Percentiles rank a stretch among this genome's conserved stretches.
Evolutionary conservation across 768 basidiomycete species (phyloP).

Genomic region (Pulveroboletus sp.): DNA sequence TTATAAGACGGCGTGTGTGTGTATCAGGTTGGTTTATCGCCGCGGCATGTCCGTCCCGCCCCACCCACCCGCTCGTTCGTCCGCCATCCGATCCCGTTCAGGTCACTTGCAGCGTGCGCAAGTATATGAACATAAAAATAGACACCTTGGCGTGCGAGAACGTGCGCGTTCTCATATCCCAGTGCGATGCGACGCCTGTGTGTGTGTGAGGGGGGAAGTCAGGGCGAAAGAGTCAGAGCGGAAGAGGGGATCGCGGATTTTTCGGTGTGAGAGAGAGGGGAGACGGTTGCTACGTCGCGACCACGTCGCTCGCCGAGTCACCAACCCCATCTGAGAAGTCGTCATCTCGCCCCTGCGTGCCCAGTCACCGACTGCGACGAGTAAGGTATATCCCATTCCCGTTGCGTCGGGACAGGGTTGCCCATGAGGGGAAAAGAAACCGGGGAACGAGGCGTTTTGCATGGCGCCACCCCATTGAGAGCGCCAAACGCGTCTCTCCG

Average conservation of each 20-base stretch:
- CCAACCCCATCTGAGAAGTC: constrained; percentile 6
- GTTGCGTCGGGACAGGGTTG: constrained; percentile 7
- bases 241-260: no score
- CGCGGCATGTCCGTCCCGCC: not conserved
- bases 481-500: not conserved
- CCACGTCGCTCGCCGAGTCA: constrained; percentile 9
- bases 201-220: no score
- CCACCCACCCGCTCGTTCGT: not conserved
- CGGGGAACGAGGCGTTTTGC: constrained; percentile 13
- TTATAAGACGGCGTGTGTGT: constrained; percentile 7
- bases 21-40: constrained; percentile 3
- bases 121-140: not conserved
- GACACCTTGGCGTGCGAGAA: no score
- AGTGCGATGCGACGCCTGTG: no score
- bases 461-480: not conserved
- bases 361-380: not conserved
- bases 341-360: constrained; percentile 7
- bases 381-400: constrained; percentile 2
- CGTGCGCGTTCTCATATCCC: no score
- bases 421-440: constrained; percentile 10
- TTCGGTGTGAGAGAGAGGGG: no score
- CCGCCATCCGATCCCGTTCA: not conserved
- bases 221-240: no score
- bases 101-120: no score
- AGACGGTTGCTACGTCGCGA: constrained; percentile 6